Base-by-base conservation (phyloP, 164 flowering plant species). In the Berberis vulgaris region DNA sequence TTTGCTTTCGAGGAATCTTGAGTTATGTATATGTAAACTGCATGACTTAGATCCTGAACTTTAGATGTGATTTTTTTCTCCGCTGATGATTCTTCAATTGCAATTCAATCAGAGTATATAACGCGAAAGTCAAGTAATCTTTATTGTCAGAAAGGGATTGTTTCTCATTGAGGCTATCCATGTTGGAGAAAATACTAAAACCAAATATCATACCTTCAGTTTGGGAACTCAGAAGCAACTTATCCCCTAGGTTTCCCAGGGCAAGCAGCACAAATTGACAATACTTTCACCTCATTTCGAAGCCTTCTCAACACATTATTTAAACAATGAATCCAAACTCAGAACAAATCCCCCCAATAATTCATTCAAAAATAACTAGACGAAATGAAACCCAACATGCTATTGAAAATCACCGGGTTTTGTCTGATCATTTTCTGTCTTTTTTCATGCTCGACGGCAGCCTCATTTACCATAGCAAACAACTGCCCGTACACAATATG, bases 401-500 rank as follows among this genome's bases (percentile, higher is more conserved):
- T 53, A 10, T 5, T 2, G 41, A 56, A 41, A 53, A 65, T 49
- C 4, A 12, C 53, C 6, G 49, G 49, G 43, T 56, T 61, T 54
- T 62, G 60, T 41, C 52, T 70, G 41, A 5, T 38, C 66, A 0
- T 62, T 50, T 6, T 52, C 54, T 54, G 59, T 60, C 53, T 76
- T 50, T 64, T 69, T 59, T n/a, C 67, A 11, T 1, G 43, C 53
- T 60, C 79, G 39, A 4, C 60, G 6, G 59, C 82, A 9, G 68
- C 66, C 78, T 76, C 82, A 0, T 86, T 91, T 73, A 83, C 81
- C 54, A 71, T 91, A 47, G 64, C 77, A 3, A 88, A 88, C 81
- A 82, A 82, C 67, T 91, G 96, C 66, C 85, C 84, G 0, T 60
- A 76, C 40, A 82, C 92, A 13, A 86, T 91, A 65, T 91, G 97